phyloP scores from a whole-genome alignment of 1,284 basidiomycete species.

The Gymnopus androsaceus region DNA sequence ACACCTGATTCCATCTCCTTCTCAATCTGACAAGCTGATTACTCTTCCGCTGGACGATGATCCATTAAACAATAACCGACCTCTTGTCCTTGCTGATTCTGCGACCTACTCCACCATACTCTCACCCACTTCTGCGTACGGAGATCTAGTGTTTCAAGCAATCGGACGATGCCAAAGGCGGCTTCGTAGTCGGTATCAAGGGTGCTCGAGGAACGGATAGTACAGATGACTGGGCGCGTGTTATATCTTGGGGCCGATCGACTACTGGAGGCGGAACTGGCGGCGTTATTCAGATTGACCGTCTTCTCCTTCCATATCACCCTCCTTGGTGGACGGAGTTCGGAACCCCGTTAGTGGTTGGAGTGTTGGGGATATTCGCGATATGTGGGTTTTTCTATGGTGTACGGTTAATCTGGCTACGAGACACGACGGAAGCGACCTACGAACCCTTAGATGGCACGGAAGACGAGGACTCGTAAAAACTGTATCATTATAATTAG shows the following conservation, averaged over 20 bases:
- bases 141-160: slow-evolving; percentile 80
- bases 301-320: slow-evolving; percentile 81
- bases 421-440: slow-evolving; percentile 77
- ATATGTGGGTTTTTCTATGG: slow-evolving; percentile 76
- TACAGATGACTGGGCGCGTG: slow-evolving; percentile 72
- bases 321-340: slow-evolving; percentile 81
- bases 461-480: slow-evolving; percentile 44
- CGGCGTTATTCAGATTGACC: slow-evolving; percentile 89
- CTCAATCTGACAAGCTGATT: slow-evolving; percentile 15
- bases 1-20: slow-evolving; percentile 78
- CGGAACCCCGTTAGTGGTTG: slow-evolving; percentile 62
- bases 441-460: slow-evolving; percentile 81
- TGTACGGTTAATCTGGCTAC: slow-evolving; percentile 63
- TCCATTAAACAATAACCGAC: slow-evolving; percentile 63
- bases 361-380: slow-evolving; percentile 52
- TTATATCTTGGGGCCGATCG: slow-evolving; percentile 82
- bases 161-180: slow-evolving; percentile 41
- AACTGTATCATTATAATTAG: slow-evolving; percentile 9
- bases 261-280: slow-evolving; percentile 74
- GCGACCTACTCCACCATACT: slow-evolving; percentile 76
- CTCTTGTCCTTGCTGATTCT: slow-evolving; percentile 71
- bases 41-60: slow-evolving; percentile 32
- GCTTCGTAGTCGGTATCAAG: slow-evolving; percentile 87
- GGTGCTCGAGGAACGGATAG: slow-evolving; percentile 79
- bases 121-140: slow-evolving; percentile 64